A percentile compares a stretch with the other conserved stretches of the same genome.
Conservation (phyloP, 2,329 filamentous ascomycete genomes). For the Daldinia sp. region DNA sequence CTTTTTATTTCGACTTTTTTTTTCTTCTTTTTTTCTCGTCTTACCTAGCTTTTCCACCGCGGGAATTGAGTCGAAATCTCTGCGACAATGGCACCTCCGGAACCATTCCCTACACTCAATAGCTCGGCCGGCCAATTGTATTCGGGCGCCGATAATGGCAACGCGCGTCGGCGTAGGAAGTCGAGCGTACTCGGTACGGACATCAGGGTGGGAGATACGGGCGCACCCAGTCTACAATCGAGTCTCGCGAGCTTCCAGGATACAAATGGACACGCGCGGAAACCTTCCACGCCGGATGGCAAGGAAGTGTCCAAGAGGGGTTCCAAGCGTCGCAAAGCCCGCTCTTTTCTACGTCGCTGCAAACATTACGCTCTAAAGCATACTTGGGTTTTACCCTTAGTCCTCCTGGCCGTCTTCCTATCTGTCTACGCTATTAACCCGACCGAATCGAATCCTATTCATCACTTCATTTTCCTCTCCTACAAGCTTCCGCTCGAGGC, state of each 20-base stretch:
- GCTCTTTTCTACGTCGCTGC: slow-evolving; percentile 62
- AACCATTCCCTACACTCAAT: slow-evolving; percentile 65
- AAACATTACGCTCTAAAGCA: slow-evolving; percentile 63
- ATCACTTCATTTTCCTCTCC: slow-evolving; percentile 87
- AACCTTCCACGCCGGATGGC: slow-evolving; percentile 36
- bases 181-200: slow-evolving; percentile 63
- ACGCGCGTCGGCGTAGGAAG: slow-evolving; percentile 60
- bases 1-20: too few relatives aligned
- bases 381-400: slow-evolving; percentile 71
- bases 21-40: not conserved
- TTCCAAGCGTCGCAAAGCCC: slow-evolving; percentile 64
- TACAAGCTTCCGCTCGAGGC: slow-evolving; percentile 72
- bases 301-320: slow-evolving; percentile 51
- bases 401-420: slow-evolving; percentile 70
- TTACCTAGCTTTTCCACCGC: not conserved
- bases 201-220: slow-evolving; percentile 63
- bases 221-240: slow-evolving; percentile 62
- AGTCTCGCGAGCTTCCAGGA: slow-evolving; percentile 57
- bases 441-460: slow-evolving; percentile 77
- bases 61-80: not conserved
- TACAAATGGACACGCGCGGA: slow-evolving; percentile 35
- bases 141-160: slow-evolving; percentile 49
- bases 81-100: slow-evolving; percentile 54
- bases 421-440: slow-evolving; percentile 79
- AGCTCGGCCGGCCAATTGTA: slow-evolving; percentile 59